A percentile compares a stretch with the other conserved stretches of the same genome.
phyloP scores from a whole-genome alignment of 2,329 filamentous ascomycete genomes.

The Colletotrichum chrysophilum region DNA sequence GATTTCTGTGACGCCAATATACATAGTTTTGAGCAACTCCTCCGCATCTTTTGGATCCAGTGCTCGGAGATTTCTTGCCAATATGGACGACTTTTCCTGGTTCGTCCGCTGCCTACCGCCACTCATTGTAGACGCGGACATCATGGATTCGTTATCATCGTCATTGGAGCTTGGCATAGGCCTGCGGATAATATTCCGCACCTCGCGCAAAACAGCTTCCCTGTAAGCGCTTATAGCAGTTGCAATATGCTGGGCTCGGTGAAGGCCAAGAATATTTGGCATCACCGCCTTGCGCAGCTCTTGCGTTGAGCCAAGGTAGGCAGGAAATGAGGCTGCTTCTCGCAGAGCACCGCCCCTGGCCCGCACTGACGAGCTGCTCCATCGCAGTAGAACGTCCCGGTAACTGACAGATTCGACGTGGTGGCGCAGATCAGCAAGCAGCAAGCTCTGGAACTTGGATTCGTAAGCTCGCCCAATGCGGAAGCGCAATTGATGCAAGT shows the following conservation, averaged over 20 bases:
- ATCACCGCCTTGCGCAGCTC: constrained; percentile 74
- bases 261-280: constrained; percentile 77
- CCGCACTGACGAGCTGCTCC: constrained; percentile 79
- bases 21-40: constrained; percentile 80
- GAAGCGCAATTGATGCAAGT: constrained; percentile 76
- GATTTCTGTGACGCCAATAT: constrained; percentile 86
- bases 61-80: constrained; percentile 86
- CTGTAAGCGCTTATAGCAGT: constrained; percentile 85
- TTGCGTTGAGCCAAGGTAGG: constrained; percentile 78
- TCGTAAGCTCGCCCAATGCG: constrained; percentile 91
- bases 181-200: constrained; percentile 82
- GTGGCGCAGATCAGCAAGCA: constrained; percentile 80
- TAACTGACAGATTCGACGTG: constrained; percentile 77
- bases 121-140: constrained; percentile 79
- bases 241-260: constrained; percentile 79
- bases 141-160: constrained; percentile 89
- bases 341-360: constrained; percentile 71
- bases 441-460: constrained; percentile 74
- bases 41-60: constrained; percentile 87
- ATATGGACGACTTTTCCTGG: constrained; percentile 87
- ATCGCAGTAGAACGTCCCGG: constrained; percentile 80
- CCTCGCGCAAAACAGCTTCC: constrained; percentile 82
- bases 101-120: constrained; percentile 73
- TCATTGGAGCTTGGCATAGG: constrained; percentile 92
- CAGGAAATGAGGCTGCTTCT: constrained; percentile 73